A percentile compares a stretch with the other conserved stretches of the same genome.
These are phyloP conservation scores for Naganishia sp. DNA, from an alignment of 1,284 basidiomycete genomes.

Conservation along the genomic window DNA sequence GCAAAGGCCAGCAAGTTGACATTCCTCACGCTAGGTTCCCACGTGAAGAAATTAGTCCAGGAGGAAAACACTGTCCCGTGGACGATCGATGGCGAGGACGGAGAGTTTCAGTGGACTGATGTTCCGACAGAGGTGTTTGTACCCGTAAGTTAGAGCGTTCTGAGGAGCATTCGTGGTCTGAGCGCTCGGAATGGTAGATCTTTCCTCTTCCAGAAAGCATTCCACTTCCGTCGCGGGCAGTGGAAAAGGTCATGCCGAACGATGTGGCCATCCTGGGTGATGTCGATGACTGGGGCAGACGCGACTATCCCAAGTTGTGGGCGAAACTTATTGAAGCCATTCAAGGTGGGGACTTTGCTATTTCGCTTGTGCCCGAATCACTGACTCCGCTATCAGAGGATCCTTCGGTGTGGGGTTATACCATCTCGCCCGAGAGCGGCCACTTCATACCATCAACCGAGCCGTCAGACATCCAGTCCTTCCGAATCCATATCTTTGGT, in stretches of 20 bases:
- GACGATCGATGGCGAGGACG: slow-evolving; percentile 5
- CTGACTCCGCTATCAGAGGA: not conserved
- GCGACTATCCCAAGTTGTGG: not conserved
- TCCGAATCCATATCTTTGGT: slow-evolving; percentile 17
- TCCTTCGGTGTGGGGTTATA: slow-evolving; percentile 12
- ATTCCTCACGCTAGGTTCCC: slow-evolving; percentile 9
- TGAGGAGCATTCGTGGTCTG: no score
- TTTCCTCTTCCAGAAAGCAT: slow-evolving; percentile 12
- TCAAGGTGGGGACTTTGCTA: not conserved
- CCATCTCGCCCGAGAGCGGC: slow-evolving; percentile 8
- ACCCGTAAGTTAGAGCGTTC: not conserved
- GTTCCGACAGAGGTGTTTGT: slow-evolving; percentile 20
- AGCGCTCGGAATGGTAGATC: not conserved
- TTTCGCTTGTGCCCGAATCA: not conserved
- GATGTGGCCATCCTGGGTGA: slow-evolving; percentile 16
- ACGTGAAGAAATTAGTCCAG: not conserved
- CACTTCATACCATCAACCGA: slow-evolving; percentile 1
- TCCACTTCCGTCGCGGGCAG: not conserved
- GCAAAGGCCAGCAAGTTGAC: slow-evolving; percentile 15
- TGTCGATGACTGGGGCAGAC: not conserved
- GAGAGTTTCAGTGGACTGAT: not conserved
- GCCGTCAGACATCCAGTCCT: slow-evolving; percentile 1
- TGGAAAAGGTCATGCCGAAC: slow-evolving; percentile 3
- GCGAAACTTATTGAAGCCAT: slow-evolving; percentile 10
- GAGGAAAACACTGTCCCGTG: slow-evolving; percentile 2